Conservation (phyloP, 768 basidiomycete genomes). For the Tylopilus vinaceipallidus region DNA sequence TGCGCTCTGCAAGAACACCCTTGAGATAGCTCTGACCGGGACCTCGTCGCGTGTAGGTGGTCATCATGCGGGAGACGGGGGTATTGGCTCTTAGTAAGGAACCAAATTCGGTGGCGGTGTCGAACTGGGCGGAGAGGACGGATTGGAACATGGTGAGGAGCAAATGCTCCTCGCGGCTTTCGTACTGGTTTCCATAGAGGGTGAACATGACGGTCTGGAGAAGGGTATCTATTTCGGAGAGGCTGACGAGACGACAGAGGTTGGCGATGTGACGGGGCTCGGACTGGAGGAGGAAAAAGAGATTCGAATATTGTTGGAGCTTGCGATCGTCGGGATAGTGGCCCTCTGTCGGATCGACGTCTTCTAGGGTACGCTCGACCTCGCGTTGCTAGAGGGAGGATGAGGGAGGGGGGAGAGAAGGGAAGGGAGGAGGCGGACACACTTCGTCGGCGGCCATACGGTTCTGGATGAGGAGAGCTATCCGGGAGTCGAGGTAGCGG, state of each 20-base stretch:
- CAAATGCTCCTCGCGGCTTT: conserved; percentile 96
- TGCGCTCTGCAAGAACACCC: conserved; percentile 94
- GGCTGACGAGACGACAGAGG: conserved; percentile 91
- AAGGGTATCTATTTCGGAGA: conserved; percentile 97
- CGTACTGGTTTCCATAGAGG: conserved; percentile 98
- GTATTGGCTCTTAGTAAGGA: conserved; percentile 98
- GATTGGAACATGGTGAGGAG: conserved; percentile 99
- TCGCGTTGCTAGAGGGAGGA: conserved; percentile 72
- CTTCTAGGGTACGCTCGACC: conserved; percentile 93
- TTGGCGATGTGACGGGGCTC: conserved; percentile 97
- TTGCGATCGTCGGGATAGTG: conserved; percentile 94
- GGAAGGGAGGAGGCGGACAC: conserved; percentile 24
- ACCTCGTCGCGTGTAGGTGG: conserved; percentile 97
- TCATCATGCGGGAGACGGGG: conserved; percentile 99
- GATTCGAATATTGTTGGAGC: conserved; percentile 93
- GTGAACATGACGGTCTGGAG: conserved; percentile 99
- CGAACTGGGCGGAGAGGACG: conserved; percentile 97
- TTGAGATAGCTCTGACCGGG: conserved; percentile 99
- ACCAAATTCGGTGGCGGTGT: conserved; percentile 98
- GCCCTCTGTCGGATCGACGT: conserved; percentile 90
- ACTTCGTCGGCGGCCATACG: conserved; percentile 96
- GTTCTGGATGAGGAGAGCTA: conserved; percentile 97
- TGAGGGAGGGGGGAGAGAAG: conserved; percentile 2
- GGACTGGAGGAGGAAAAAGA: conserved; percentile 97
- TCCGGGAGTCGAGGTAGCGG: conserved; percentile 94